Conservation (phyloP, 805 yeast species). For the Lipomyces yamanashiensis region DNA sequence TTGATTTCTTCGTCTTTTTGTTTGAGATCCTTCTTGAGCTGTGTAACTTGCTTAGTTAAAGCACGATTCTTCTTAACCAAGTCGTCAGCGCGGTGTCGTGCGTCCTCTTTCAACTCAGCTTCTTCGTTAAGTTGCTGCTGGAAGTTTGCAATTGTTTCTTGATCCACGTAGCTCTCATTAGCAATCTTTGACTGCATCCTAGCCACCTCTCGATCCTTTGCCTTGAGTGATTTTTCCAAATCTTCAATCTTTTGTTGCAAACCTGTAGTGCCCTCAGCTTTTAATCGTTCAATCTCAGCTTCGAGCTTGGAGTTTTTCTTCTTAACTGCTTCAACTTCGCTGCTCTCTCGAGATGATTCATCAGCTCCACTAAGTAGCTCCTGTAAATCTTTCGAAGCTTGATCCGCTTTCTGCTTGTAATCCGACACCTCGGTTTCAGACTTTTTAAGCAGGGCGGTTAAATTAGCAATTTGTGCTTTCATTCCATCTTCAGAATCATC, state of each 20-base stretch:
- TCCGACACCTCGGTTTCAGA: background rate
- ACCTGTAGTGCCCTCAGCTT: background rate
- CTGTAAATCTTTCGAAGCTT: conserved; percentile 10
- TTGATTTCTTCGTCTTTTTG: conserved; percentile 6
- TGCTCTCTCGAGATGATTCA: background rate
- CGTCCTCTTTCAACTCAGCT: conserved; percentile 23
- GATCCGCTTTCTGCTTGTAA: conserved; percentile 10
- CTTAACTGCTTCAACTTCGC: conserved; percentile 4
- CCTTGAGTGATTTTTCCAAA: background rate
- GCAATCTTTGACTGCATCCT: background rate
- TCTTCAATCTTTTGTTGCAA: background rate
- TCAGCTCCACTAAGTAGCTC: background rate
- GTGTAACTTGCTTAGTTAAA: conserved; percentile 10
- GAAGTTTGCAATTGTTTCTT: background rate
- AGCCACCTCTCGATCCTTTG: conserved; percentile 6
- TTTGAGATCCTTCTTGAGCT: conserved; percentile 8
- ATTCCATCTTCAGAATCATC: background rate
- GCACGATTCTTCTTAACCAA: conserved; percentile 17
- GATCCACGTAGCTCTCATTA: background rate
- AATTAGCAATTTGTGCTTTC: conserved; percentile 1
- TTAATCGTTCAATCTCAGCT: background rate
- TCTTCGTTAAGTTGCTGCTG: conserved; percentile 23
- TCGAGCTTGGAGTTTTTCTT: conserved; percentile 12
- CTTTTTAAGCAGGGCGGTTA: background rate
- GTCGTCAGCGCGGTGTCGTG: conserved; percentile 26